Evolutionary conservation across 73 alveolate genomes (phyloP).

Genomic region (Paramecium octaurelia): DNA sequence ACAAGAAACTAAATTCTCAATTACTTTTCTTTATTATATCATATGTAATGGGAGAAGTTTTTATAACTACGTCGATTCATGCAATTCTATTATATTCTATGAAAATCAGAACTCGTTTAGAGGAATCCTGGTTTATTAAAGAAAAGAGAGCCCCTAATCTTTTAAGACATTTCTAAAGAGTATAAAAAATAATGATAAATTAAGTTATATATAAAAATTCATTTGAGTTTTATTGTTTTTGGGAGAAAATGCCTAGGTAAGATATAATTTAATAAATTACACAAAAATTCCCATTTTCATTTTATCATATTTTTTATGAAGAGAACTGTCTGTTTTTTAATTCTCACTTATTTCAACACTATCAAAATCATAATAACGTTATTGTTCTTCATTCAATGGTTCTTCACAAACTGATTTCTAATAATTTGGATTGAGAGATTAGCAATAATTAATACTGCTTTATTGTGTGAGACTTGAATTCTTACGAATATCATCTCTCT

Average conservation of each 20-base stretch:
- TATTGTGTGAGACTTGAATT: neutral
- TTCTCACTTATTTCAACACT: slow-evolving; percentile 26
- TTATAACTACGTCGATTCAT: slow-evolving; percentile 49
- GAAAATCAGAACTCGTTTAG: slow-evolving; percentile 32
- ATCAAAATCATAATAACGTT: neutral
- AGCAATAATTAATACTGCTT: slow-evolving; percentile 13
- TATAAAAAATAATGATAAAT: slow-evolving; percentile 33
- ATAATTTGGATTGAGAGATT: slow-evolving; percentile 30
- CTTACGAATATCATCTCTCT: slow-evolving; percentile 12
- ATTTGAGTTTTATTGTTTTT: neutral
- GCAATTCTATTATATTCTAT: slow-evolving; percentile 39
- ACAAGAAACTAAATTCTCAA: too few relatives aligned
- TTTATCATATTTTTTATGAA: neutral
- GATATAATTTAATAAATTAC: neutral
- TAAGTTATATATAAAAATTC: neutral
- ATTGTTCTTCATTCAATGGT: neutral
- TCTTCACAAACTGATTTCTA: neutral
- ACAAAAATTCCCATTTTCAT: neutral
- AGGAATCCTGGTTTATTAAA: neutral
- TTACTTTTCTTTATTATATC: too few relatives aligned
- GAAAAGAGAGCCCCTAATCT: slow-evolving; percentile 46
- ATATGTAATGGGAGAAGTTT: slow-evolving; percentile 44
- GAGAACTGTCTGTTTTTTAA: neutral
- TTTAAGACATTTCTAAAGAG: slow-evolving; percentile 15
- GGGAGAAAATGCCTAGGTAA: neutral